Evolutionary conservation across 257 asterid species (phyloP).

Genomic region (Marsdenia floribunda): DNA sequence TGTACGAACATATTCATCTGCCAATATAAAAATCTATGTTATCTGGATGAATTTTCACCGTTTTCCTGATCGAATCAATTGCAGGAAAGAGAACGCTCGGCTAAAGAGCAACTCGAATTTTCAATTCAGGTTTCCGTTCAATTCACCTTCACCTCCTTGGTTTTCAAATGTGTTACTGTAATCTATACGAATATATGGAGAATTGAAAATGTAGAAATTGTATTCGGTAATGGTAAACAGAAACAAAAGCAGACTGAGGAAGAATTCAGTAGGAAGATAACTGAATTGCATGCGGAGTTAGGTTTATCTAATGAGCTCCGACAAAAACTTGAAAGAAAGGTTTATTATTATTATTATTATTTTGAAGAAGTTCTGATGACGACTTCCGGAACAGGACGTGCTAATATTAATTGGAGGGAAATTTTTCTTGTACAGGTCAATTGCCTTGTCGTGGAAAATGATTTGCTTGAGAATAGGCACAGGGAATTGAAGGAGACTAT

Average conservation of each 20-base stretch:
- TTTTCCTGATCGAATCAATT: slow-evolving; percentile 1
- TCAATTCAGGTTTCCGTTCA: slow-evolving; percentile 27
- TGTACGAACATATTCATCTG: slow-evolving; percentile 15
- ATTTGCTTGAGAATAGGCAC: slow-evolving; percentile 35
- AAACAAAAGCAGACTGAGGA: slow-evolving; percentile 34
- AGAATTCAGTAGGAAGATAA: slow-evolving; percentile 23
- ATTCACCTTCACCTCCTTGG: slow-evolving; percentile 3
- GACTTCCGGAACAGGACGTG: not conserved
- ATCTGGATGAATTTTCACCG: not conserved
- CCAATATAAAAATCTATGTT: not conserved
- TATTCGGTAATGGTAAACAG: slow-evolving; percentile 16
- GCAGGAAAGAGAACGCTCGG: slow-evolving; percentile 38
- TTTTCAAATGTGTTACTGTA: not conserved
- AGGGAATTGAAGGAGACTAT: slow-evolving; percentile 36
- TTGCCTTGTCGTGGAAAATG: slow-evolving; percentile 30
- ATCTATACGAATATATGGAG: not conserved
- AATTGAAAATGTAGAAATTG: not conserved
- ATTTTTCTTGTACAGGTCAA: slow-evolving; percentile 22
- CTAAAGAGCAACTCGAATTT: slow-evolving; percentile 23
- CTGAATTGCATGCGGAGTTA: slow-evolving; percentile 26
- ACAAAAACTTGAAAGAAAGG: slow-evolving; percentile 38
- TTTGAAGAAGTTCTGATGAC: not conserved
- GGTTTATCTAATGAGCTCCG: slow-evolving; percentile 28
- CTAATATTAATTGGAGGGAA: not conserved
- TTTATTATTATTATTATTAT: not conserved